These are phyloP conservation scores for Ophiosphaerella narmari DNA, from an alignment of 2,329 filamentous ascomycete species.

Conservation along the genomic window DNA sequence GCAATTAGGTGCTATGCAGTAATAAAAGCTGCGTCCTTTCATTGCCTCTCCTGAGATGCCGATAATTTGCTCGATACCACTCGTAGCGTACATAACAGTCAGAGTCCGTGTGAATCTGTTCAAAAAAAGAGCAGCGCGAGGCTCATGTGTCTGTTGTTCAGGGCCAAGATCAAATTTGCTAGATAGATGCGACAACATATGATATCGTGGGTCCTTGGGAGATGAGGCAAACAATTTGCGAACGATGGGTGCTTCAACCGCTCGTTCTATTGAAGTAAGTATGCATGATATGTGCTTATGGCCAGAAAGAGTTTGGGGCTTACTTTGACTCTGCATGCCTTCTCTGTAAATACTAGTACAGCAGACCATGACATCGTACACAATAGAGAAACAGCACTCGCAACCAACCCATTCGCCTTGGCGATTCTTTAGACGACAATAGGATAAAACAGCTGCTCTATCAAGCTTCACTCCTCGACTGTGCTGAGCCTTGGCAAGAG, in stretches of 20 bases:
- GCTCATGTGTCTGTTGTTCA: slow-evolving; percentile 67
- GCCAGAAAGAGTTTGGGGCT: slow-evolving; percentile 43
- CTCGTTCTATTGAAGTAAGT: slow-evolving; percentile 65
- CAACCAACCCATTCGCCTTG: slow-evolving; percentile 76
- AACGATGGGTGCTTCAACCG: slow-evolving; percentile 76
- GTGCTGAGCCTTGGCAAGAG: slow-evolving; percentile 74
- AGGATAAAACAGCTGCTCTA: slow-evolving; percentile 82
- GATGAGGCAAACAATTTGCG: slow-evolving; percentile 81
- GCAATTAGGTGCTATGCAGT: slow-evolving; percentile 80
- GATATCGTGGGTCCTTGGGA: slow-evolving; percentile 80
- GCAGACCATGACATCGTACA: slow-evolving; percentile 85
- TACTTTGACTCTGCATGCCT: slow-evolving; percentile 74
- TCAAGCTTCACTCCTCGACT: slow-evolving; percentile 75
- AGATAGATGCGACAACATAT: slow-evolving; percentile 86
- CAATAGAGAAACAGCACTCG: slow-evolving; percentile 88
- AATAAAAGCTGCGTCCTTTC: slow-evolving; percentile 80
- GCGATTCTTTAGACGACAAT: slow-evolving; percentile 72
- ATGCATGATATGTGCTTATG: neutral
- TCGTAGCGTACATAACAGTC: slow-evolving; percentile 85
- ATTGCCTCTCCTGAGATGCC: slow-evolving; percentile 72
- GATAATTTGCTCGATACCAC: slow-evolving; percentile 74
- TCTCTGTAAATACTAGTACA: slow-evolving; percentile 78
- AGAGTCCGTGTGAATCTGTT: slow-evolving; percentile 84
- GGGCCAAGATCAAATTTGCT: slow-evolving; percentile 71
- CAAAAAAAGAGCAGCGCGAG: slow-evolving; percentile 80